Base-by-base conservation (phyloP, 2,329 filamentous ascomycete species). In the Pseudodiploospora longispora region DNA sequence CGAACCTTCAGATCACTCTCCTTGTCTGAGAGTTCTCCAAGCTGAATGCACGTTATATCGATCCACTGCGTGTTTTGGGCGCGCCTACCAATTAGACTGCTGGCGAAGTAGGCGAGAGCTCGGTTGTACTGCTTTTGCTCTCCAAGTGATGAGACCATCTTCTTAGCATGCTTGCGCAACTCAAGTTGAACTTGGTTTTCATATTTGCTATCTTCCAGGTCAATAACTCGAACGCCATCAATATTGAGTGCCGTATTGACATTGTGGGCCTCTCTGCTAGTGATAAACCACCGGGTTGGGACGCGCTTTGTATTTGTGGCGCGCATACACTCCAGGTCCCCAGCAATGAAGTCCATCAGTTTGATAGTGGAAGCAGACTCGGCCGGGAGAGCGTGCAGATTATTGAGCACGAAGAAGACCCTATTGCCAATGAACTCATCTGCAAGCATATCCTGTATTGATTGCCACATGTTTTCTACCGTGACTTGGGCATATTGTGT, bases 21-120 rank as follows among this genome's bases (percentile, higher is more conserved):
- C 2, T 58, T 55, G 6, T 59, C 55, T 2, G 65, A 61, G 4
- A 69, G 53, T 12, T 66, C 64, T n/a, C 62, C 55, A 1, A 69
- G 59, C 27, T 67, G 65, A 40, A 67, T 60, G 30, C 62, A 66
- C 1, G 66, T 65, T 3, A 69, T 67, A 28, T 69, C 66, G 29
- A 69, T 68, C 67, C 67, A 69, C 29, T 68, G 65, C 0, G 63
- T 68, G 40, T 67, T 69, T 6, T 67, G 64, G 0, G 67, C 67
- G 30, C 67, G 57, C 32, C 59, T 65, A 0, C 66, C 67, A 5
- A 69, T 66, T 3, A 69, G 52, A 41, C 66, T 69, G 33, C 64
- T 65, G 1, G 63, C 64, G 43, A 66, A 69, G 45, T 68, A 69
- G 4, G 63, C 56, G 2, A 69, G 55, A 1, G 67, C 67, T 40